Evolutionary conservation across 225 moss, liverwort and hornwort genomes (phyloP), one percentile per base, ranked within the genome.

Genomic region (Marchantia polymorpha): DNA sequence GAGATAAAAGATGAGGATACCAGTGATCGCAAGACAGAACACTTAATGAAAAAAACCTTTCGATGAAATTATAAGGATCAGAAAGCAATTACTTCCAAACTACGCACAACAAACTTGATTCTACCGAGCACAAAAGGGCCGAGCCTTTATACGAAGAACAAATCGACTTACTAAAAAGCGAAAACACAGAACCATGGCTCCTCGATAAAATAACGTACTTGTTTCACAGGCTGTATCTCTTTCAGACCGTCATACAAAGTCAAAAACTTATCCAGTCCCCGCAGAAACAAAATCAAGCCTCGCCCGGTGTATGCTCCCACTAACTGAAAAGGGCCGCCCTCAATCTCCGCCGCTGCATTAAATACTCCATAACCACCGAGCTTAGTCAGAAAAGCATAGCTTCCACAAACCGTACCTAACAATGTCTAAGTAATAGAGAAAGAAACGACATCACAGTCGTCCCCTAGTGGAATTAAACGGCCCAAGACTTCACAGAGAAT

Each of bases 191-290:
- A 14, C 8, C 7, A 14, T 19, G 14, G 39, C 10, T 47, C 31
- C 63, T 7, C 27, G 46, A 46, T 14, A 68, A 15, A 68, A 27
- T 68, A 30, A 39, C 69, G 52, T 81, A 96, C 94, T 89, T 60
- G 4, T 83, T 90, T 80, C 51, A 92, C 76, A 70, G 95, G 99
- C 74, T 86, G 67, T 68, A 95, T 78, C 79, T 91, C 91, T 74
- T 7, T 31, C 8, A 99, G 85, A 70, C 92, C 93, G 55, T 91
- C 90, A 72, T 89, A 93, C 5, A 90, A 29, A 12, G 95, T 93
- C 73, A 99, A 91, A 68, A 99, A 85, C 72, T 92, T 99, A 80
- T 99, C 99, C 61, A 94, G 26, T 13, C 92, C 91, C 82, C 90
- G 88, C 31, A 99, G 61, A 78, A 90, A 81, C 58, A 99, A 85